Evolutionary conservation across 805 yeast genomes (phyloP).

Genomic region (Lipomyces mesembrius): DNA sequence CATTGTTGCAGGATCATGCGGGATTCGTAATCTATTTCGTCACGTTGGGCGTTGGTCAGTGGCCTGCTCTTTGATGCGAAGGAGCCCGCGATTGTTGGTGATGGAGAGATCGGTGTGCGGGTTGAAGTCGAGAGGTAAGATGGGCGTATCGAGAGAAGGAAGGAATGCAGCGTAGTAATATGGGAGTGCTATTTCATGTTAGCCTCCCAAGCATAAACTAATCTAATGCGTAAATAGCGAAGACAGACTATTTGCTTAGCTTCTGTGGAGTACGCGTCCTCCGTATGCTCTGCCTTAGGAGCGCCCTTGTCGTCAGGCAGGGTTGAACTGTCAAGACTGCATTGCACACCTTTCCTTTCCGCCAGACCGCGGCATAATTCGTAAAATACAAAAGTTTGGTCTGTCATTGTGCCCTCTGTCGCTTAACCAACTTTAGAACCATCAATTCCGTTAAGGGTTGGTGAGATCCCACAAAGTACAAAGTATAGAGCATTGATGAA

Average conservation of each 20-base stretch:
- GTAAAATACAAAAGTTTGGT: conserved; percentile 19
- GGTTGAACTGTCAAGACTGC: conserved; percentile 5
- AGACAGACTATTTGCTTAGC: conserved; percentile 26
- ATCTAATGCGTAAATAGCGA: neutral
- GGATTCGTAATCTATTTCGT: conserved; percentile 49
- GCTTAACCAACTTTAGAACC: neutral
- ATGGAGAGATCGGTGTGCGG: conserved; percentile 8
- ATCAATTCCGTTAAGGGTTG: neutral
- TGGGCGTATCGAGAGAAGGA: conserved; percentile 19
- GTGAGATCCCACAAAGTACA: neutral
- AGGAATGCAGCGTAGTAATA: conserved; percentile 16
- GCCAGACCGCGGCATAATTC: conserved; percentile 29
- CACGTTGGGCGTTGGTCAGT: conserved; percentile 47
- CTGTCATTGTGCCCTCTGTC: conserved; percentile 6
- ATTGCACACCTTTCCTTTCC: conserved; percentile 14
- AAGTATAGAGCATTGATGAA: neutral
- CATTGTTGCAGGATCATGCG: conserved; percentile 46
- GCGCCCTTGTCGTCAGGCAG: neutral
- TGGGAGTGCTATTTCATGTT: conserved; percentile 28
- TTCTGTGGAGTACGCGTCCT: conserved; percentile 23
- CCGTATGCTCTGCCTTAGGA: neutral
- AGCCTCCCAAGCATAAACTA: neutral
- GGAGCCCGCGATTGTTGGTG: neutral
- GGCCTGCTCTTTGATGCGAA: conserved; percentile 8
- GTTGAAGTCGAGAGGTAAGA: conserved; percentile 32